phyloP scores from a whole-genome alignment of 1,139 yeast genomes.

The Saccharomyces pastorianus region DNA sequence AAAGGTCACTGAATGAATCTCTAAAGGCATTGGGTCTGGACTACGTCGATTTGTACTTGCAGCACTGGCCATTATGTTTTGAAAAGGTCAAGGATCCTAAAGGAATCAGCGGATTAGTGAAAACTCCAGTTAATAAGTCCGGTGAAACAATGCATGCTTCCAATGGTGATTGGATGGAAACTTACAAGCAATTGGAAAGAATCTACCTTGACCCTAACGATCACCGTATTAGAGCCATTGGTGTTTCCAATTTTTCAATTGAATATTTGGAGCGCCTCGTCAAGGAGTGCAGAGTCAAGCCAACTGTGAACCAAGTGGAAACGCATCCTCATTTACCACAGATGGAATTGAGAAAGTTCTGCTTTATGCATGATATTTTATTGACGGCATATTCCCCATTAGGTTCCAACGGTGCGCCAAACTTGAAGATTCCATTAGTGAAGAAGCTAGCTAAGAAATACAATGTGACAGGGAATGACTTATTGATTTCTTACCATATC shows the following conservation, averaged over 20 bases:
- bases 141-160: constrained; percentile 40
- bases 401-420: constrained; percentile 50
- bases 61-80: constrained; percentile 57
- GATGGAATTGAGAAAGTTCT: constrained; percentile 39
- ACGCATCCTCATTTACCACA: constrained; percentile 55
- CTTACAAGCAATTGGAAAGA: constrained; percentile 43
- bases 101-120: constrained; percentile 18
- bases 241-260: constrained; percentile 52
- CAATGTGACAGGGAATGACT: constrained; percentile 38
- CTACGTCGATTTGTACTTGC: constrained; percentile 50
- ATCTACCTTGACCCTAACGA: constrained; percentile 35
- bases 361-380: constrained; percentile 39
- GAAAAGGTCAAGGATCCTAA: constrained; percentile 38
- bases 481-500: constrained; percentile 48
- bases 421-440: constrained; percentile 39
- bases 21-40: constrained; percentile 42
- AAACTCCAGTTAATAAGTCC: constrained; percentile 24
- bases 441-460: constrained; percentile 40
- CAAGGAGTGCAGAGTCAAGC: constrained; percentile 39
- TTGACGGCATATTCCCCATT: constrained; percentile 55
- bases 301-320: constrained; percentile 52
- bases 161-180: constrained; percentile 39
- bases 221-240: constrained; percentile 43
- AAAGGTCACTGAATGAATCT: constrained; percentile 34
- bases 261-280: constrained; percentile 41